Percentiles rank a stretch among this genome's conserved stretches.
Evolutionary conservation across 2,329 filamentous ascomycete species (phyloP).

Genomic region (Botrytis galanthina): DNA sequence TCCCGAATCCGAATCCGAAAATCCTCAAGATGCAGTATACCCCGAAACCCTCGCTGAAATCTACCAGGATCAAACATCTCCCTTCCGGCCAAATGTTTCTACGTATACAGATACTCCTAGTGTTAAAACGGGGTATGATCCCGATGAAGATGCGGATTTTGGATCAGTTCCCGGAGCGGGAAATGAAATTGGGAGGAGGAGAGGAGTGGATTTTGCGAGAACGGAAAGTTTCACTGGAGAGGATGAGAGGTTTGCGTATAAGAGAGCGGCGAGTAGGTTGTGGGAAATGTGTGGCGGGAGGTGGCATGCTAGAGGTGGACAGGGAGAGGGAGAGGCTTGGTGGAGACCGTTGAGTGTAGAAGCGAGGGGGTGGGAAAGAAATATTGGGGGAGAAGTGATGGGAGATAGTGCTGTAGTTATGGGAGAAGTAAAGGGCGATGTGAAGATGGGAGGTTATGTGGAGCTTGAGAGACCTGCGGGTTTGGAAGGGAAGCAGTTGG

Average conservation of each 20-base stretch:
- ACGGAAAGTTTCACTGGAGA: conserved; percentile 71
- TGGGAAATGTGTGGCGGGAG: conserved; percentile 76
- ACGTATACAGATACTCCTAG: conserved; percentile 50
- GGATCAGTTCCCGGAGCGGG: conserved; percentile 39
- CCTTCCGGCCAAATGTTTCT: conserved; percentile 77
- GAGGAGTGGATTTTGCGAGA: conserved; percentile 59
- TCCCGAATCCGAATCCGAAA: conserved; percentile 41
- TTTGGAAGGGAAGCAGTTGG: conserved; percentile 35
- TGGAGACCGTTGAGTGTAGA: conserved; percentile 64
- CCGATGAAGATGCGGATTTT: conserved; percentile 58
- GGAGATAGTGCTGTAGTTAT: conserved; percentile 10
- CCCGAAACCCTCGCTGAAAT: conserved; percentile 70
- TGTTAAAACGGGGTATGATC: conserved; percentile 50
- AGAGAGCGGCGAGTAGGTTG: conserved; percentile 70
- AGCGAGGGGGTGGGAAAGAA: conserved; percentile 63
- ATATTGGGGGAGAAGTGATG: neutral
- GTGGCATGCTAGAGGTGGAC: conserved; percentile 65
- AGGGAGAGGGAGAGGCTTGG: conserved; percentile 52
- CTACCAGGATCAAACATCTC: conserved; percentile 73
- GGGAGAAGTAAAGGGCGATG: conserved; percentile 37
- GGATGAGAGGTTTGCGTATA: conserved; percentile 79
- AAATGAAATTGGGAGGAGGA: conserved; percentile 40
- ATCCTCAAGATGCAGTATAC: conserved; percentile 53
- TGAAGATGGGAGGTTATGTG: conserved; percentile 43
- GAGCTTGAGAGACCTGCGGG: conserved; percentile 47